A percentile compares a stretch with the other conserved stretches of the same genome.
These are phyloP conservation scores for Russula sp. DNA, from an alignment of 768 basidiomycete genomes.

Conservation along the genomic window DNA sequence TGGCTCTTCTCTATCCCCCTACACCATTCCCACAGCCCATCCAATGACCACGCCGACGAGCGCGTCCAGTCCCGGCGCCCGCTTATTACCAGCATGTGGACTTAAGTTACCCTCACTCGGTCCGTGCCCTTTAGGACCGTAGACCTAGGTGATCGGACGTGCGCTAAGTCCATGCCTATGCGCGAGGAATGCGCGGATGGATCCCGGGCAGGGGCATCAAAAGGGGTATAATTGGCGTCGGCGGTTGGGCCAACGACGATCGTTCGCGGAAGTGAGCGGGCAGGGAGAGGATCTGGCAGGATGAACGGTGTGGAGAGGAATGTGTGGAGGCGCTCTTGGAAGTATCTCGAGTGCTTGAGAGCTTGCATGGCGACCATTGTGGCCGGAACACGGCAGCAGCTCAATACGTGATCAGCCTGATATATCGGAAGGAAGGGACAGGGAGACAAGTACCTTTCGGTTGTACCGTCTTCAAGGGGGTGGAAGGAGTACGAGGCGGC, in stretches of 20 bases:
- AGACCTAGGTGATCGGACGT: slow-evolving; percentile 74
- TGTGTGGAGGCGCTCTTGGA: background rate
- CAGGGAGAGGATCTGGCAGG: background rate
- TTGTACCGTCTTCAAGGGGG: slow-evolving; percentile 59
- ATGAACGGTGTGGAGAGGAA: background rate
- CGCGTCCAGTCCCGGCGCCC: slow-evolving; percentile 50
- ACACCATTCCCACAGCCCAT: slow-evolving; percentile 34
- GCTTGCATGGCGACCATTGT: background rate
- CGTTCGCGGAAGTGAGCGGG: background rate
- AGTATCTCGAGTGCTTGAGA: background rate
- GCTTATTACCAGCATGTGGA: slow-evolving; percentile 69
- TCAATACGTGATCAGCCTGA: no score
- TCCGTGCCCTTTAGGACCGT: slow-evolving; percentile 85
- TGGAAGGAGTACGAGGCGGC: slow-evolving; percentile 76
- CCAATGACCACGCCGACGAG: slow-evolving; percentile 44
- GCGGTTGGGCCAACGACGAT: background rate
- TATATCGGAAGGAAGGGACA: no score
- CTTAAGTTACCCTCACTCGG: slow-evolving; percentile 86
- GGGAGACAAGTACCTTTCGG: slow-evolving; percentile 42
- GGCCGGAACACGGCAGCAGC: background rate
- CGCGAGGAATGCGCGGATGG: slow-evolving; percentile 56
- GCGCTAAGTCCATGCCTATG: slow-evolving; percentile 57
- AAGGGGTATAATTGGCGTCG: background rate
- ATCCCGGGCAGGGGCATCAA: slow-evolving; percentile 41
- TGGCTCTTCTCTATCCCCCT: background rate